phyloP scores from a whole-genome alignment of 225 moss, liverwort and hornwort species.

The Marchantia paleacea region DNA sequence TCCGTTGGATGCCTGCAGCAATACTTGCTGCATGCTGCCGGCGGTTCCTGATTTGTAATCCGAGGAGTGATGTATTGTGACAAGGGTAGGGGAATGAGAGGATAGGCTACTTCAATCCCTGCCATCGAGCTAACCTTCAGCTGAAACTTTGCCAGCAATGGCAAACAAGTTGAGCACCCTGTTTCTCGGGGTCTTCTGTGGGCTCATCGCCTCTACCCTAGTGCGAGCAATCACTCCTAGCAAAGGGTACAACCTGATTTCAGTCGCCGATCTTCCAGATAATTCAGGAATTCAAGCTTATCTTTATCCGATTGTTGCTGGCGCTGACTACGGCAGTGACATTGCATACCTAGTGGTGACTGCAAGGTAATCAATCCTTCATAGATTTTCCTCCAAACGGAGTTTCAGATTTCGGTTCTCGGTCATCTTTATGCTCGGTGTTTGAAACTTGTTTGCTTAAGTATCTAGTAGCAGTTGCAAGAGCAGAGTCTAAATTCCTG shows the following conservation, averaged over 20 bases:
- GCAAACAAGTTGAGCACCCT: not conserved
- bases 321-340: conserved; percentile 19
- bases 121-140: not conserved
- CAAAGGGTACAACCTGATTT: conserved; percentile 30
- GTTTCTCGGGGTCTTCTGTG: not conserved
- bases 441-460: not conserved
- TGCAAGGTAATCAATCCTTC: conserved; percentile 28
- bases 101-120: too few species aligned
- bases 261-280: conserved; percentile 24
- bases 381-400: not conserved
- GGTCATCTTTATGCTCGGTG: not conserved
- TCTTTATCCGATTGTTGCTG: conserved; percentile 13
- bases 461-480: not conserved
- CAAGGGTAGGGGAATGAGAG: too few species aligned
- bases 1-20: too few species aligned
- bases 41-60: too few species aligned
- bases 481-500: not conserved
- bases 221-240: not conserved
- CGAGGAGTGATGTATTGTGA: too few species aligned
- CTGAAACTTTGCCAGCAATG: conserved; percentile 1
- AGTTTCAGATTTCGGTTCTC: not conserved
- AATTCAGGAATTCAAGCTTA: conserved; percentile 34
- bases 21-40: too few species aligned
- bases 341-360: conserved; percentile 25
- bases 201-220: not conserved